Evolutionary conservation across 306 rosid genomes (phyloP), one percentile per base, ranked within the genome.

Genomic region (Cicer yamashitae): DNA sequence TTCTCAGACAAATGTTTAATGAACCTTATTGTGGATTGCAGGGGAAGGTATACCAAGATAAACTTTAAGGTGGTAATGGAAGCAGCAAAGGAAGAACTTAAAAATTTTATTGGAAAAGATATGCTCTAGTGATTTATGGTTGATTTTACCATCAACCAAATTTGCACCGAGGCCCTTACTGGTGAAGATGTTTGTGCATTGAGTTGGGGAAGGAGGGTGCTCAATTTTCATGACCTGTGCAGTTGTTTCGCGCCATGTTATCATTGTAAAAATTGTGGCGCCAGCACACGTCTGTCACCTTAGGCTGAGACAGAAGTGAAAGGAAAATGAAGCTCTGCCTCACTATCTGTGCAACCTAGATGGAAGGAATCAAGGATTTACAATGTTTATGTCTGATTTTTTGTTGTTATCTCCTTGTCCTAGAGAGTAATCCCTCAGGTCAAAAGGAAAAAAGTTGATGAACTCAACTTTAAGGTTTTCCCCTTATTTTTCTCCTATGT

Each of bases 31-130:
- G 74, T 86, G 71, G 68, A 62, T 65, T 78, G 53, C 91, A 94
- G 98, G 98, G 98, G 96, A 80, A 87, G 98, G 88, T 94, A 91
- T 81, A 86, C 74, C n/a, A 57, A 82, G 45, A 37, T 83, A 18
- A 89, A 89, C 74, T 94, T 91, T 79, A 87, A 78, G 45, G 86
- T 66, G 67, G 83, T 90, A 75, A 91, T 88, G 92, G 97, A 94
- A 81, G 96, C 93, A 60, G 97, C 98, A 25, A 88, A 79, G 87
- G 87, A 62, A 48, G 96, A 91, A 77, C 90, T 91, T 43, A 76
- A 84, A 74, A 90, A 85, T 41, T 48, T 62, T 70, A 86, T 86
- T 39, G 84, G 90, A 59, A 90, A 90, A 77, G 90, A 85, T 66
- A 61, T 58, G 6, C 79, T 75, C 40, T 86, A 89, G 81, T 59